Evolutionary conservation across 2,329 filamentous ascomycete genomes (phyloP), one percentile per base, ranked within the genome.

Genomic region (Teratosphaeria gauchensis): DNA sequence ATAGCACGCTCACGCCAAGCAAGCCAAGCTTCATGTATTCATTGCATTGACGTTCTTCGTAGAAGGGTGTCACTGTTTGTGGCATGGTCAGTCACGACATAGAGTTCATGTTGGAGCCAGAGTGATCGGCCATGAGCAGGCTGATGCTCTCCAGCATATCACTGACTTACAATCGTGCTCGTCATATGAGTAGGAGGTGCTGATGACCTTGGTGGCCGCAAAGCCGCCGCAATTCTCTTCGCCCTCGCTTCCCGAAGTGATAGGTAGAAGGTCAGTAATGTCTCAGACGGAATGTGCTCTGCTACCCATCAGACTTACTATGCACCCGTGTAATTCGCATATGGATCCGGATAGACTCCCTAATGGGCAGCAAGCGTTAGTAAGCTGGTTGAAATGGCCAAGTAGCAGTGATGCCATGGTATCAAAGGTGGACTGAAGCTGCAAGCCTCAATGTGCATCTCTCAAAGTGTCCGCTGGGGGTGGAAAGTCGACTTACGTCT

Each of bases 11-110:
- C 11, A 81, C 74, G 21, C 80, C 80, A 64, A 77, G 76, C 33
- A 82, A 75, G 19, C 77, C 80, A 1, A 83, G 76, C 72, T 84
- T 83, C 76, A 82, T 77, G 68, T 80, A 83, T 72, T 83, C 80
- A 58, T 74, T 70, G 66, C 81, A 83, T 68, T 84, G 81, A 2
- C 81, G 73, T 54, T 73, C 63, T 61, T 79, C 75, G 65, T 83
- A 84, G 58, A 70, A 71, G 5, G 73, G 71, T 1, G 78, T 76
- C 7, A 80, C 70, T 48, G 16, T 48, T 48, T 11, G 42, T 4
- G n/a, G 16, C n/a, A 21, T 19, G 42, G 42, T 48, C 42, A 48
- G 16, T 21, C 9, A 2, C 2, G 19, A 21, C 33, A 35, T 35
- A 9, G 14, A 35, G 33, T 14, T 35, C 33, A 35, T 35, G 33